Conservation (phyloP, 441 rosid species). For the Hura crepitans region DNA sequence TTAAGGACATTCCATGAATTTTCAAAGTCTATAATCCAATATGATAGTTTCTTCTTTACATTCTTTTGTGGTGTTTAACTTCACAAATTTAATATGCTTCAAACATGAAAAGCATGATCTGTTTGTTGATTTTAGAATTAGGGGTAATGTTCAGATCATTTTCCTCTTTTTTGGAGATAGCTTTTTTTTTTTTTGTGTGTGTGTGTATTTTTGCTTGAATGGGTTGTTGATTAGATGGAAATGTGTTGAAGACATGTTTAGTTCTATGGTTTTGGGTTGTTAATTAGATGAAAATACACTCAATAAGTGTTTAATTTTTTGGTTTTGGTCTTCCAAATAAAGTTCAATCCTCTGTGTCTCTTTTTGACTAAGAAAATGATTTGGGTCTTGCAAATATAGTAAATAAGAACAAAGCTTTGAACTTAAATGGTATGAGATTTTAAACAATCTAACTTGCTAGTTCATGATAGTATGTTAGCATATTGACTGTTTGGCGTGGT, state of each 20-base stretch:
- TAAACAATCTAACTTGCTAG: background rate
- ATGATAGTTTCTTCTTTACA: no score
- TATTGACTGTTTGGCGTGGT: background rate
- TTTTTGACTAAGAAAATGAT: background rate
- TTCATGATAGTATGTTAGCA: background rate
- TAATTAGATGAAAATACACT: background rate
- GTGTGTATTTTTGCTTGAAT: no score
- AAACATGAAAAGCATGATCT: background rate
- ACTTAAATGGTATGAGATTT: background rate
- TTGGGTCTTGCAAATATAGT: background rate
- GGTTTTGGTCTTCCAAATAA: background rate
- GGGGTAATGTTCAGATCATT: background rate
- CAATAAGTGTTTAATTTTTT: background rate
- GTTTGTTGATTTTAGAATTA: background rate
- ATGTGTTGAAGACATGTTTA: background rate
- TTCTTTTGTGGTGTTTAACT: background rate
- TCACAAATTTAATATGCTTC: background rate
- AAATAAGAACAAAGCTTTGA: background rate
- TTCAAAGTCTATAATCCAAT: background rate
- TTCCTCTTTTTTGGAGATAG: background rate
- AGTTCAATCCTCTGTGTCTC: slow-evolving; percentile 1
- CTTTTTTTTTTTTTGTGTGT: background rate
- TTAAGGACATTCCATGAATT: background rate
- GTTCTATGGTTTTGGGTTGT: background rate
- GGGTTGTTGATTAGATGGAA: background rate